Conservation (phyloP, 305 asterid genomes). For the Fraxinus greggii region DNA sequence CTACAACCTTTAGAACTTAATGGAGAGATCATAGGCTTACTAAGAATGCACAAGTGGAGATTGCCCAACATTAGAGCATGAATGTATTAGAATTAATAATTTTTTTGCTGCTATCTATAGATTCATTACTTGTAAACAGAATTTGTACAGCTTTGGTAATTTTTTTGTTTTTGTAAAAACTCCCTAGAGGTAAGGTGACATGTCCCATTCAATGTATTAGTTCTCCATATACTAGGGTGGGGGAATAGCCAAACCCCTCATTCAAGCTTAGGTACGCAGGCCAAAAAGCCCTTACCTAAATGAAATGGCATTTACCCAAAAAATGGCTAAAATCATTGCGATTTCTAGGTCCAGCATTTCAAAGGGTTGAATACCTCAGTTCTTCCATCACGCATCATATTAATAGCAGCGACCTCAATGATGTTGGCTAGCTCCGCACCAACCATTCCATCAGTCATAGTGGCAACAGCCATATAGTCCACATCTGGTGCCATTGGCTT, state of each 20-base stretch:
- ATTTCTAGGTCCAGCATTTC: conserved; percentile 8
- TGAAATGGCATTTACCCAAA: neutral
- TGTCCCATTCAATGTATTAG: neutral
- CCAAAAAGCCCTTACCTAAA: neutral
- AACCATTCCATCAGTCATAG: conserved; percentile 91
- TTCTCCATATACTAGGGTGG: neutral
- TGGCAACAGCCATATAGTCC: conserved; percentile 86
- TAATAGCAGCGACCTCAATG: conserved; percentile 90
- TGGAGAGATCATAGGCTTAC: neutral
- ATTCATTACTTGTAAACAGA: neutral
- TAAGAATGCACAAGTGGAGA: neutral
- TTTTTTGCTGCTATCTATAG: neutral
- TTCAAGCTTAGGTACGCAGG: neutral
- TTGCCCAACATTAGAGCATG: neutral
- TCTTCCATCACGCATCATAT: conserved; percentile 92
- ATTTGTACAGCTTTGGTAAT: neutral
- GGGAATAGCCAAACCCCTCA: neutral
- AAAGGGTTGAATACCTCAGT: conserved; percentile 63
- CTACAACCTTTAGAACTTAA: neutral
- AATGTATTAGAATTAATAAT: neutral
- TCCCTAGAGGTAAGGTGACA: neutral
- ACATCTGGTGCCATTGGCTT: conserved; percentile 92
- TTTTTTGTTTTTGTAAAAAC: neutral
- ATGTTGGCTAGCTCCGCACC: conserved; percentile 98
- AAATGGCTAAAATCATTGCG: neutral